Evolutionary conservation across 768 basidiomycete species (phyloP).

Genomic region (Russula lepida): DNA sequence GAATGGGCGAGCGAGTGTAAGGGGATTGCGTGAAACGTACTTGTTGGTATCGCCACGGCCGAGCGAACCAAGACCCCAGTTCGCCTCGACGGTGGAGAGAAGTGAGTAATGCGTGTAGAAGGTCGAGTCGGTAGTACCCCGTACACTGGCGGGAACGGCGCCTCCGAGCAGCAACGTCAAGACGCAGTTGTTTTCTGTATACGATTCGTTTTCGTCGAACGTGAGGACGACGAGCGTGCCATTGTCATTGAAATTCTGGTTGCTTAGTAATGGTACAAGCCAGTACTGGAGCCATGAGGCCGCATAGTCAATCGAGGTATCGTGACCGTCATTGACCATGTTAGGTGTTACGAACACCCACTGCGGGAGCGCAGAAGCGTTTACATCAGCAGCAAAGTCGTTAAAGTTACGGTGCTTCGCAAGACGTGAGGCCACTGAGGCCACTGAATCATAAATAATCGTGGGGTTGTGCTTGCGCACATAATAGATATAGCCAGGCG

Average conservation of each 20-base stretch:
- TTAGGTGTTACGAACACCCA: constrained; percentile 61
- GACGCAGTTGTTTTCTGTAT: constrained; percentile 39
- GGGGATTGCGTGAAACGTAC: constrained; percentile 20
- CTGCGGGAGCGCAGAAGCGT: constrained; percentile 42
- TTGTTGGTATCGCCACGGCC: constrained; percentile 50
- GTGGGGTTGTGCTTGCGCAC: constrained; percentile 50
- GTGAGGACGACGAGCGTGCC: constrained; percentile 51
- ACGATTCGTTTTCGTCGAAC: constrained; percentile 49
- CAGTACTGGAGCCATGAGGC: constrained; percentile 41
- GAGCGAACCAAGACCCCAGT: constrained; percentile 54
- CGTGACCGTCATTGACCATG: constrained; percentile 48
- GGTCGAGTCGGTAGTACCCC: constrained; percentile 40
- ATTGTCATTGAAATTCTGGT: constrained; percentile 45
- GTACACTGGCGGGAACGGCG: constrained; percentile 35
- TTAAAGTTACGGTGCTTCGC: constrained; percentile 50
- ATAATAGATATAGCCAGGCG: constrained; percentile 40
- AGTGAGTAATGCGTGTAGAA: constrained; percentile 57
- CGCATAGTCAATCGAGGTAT: constrained; percentile 45
- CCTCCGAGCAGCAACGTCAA: constrained; percentile 38
- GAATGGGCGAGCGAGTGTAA: background rate
- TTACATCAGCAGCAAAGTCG: constrained; percentile 49
- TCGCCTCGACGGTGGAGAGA: constrained; percentile 47
- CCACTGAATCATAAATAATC: constrained; percentile 44
- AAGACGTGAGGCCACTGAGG: constrained; percentile 34
- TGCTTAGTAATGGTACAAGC: constrained; percentile 42